phyloP scores from a whole-genome alignment of 768 basidiomycete species.

The Vararia minispora region DNA sequence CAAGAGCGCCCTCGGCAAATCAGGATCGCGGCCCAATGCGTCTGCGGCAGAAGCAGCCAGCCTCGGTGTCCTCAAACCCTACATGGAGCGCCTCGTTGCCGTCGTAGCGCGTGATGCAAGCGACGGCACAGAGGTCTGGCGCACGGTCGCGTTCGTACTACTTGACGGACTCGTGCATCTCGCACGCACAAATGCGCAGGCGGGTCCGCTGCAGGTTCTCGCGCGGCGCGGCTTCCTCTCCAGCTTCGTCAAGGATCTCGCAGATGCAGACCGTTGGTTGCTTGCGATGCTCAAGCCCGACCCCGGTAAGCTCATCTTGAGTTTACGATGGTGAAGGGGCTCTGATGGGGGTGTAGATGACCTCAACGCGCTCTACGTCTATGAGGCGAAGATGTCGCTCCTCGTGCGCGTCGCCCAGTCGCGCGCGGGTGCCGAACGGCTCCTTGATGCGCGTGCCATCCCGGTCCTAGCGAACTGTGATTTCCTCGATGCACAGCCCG shows the following conservation, averaged over 20 bases:
- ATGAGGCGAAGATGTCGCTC: slow-evolving; percentile 89
- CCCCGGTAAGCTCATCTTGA: slow-evolving; percentile 48
- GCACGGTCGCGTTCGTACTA: slow-evolving; percentile 87
- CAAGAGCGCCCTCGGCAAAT: background rate
- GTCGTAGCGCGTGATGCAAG: slow-evolving; percentile 83
- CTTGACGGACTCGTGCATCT: slow-evolving; percentile 73
- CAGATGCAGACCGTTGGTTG: slow-evolving; percentile 68
- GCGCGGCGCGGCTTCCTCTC: slow-evolving; percentile 66
- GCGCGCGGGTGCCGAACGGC: slow-evolving; percentile 70
- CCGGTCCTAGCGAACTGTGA: slow-evolving; percentile 73
- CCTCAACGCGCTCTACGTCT: slow-evolving; percentile 85
- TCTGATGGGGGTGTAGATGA: slow-evolving; percentile 43
- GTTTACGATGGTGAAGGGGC: background rate
- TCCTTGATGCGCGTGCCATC: slow-evolving; percentile 70
- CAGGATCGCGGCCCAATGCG: slow-evolving; percentile 3
- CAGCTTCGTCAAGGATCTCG: slow-evolving; percentile 75
- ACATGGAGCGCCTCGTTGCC: slow-evolving; percentile 61
- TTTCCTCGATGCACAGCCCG: slow-evolving; percentile 77
- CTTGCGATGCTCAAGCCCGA: slow-evolving; percentile 77
- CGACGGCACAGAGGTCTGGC: slow-evolving; percentile 95
- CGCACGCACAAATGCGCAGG: slow-evolving; percentile 58
- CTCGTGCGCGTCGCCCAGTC: slow-evolving; percentile 79
- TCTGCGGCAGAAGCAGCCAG: slow-evolving; percentile 50
- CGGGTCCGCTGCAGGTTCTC: slow-evolving; percentile 45
- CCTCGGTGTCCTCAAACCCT: slow-evolving; percentile 51